Base-by-base conservation (phyloP, 352 stramenopile genomes). In the Peronospora belbahrii region DNA sequence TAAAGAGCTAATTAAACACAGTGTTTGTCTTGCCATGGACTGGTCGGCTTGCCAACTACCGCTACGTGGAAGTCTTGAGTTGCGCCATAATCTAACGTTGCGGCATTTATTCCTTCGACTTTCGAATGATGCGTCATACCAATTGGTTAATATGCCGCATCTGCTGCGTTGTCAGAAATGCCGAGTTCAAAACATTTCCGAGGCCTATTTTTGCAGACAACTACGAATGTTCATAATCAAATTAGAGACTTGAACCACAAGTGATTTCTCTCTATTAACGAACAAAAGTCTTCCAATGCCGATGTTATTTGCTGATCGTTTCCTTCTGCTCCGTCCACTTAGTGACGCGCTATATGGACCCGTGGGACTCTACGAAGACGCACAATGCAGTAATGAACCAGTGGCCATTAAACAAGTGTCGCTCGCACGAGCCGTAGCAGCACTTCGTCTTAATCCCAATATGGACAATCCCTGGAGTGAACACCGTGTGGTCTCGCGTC, bases 331-430 rank as follows among this genome's bases (percentile, higher is more conserved):
- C 10, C 47, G 35, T 14, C 20, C 40, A 15, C 28, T 62, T n/a
- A 48, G 34, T 31, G 41, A 68, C 35, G 63, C 68, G 11, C 51
- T 78, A 15, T 83, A 74, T 36, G 67, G 67, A 14, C 41, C 58
- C 18, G 67, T 79, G 14, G 61, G 61, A 23, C 52, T 79, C 14
- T 83, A 66, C 42, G 38, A 73, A 14, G 70, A 83, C 49, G 43
- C 50, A 5, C 25, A 42, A 3, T 19, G 11, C 25, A 38, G 34
- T 22, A 36, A 64, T 30, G 49, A 65, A 42, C 55, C 49, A 4
- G 70, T 83, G 30, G 70, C 67, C 24, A 53, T 83, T 58, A 83
- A 83, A 46, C 55, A 77, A 27, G 63, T 72, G 15, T 65, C 54
- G 6, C 53, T 80, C 3, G 25, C 31, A 8, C 30, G 34, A 27